phyloP scores from a whole-genome alignment of 2,329 filamentous ascomycete genomes.

The Neonectria sp. region DNA sequence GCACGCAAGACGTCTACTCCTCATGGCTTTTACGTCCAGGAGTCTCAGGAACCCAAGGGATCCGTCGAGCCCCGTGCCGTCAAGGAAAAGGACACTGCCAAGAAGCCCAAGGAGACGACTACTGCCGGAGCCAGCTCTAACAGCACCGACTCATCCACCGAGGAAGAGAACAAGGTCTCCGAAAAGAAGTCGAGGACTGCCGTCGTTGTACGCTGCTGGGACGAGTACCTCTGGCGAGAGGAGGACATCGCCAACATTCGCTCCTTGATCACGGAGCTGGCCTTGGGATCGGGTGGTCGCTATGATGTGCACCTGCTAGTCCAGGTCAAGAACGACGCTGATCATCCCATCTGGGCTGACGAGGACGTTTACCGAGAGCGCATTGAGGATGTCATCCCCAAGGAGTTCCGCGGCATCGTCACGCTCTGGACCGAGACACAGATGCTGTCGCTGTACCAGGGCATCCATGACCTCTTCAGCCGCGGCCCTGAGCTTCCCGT shows the following conservation, averaged over 20 bases:
- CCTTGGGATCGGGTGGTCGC: constrained; percentile 85
- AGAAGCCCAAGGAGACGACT: constrained; percentile 36
- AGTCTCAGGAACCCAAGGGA: constrained; percentile 41
- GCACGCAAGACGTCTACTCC: constrained; percentile 57
- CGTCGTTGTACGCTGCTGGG: constrained; percentile 87
- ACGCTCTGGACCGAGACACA: constrained; percentile 96
- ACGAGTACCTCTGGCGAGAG: constrained; percentile 82
- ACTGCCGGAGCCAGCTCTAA: constrained; percentile 6
- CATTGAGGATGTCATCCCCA: constrained; percentile 78
- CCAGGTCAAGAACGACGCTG: constrained; percentile 84
- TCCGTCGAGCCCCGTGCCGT: constrained; percentile 30
- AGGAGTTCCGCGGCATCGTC: constrained; percentile 90
- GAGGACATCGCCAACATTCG: constrained; percentile 88
- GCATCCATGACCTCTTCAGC: constrained; percentile 82
- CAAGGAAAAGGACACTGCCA: constrained; percentile 32
- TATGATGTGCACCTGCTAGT: constrained; percentile 91
- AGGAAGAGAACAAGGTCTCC: constrained; percentile 13
- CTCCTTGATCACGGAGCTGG: constrained; percentile 86
- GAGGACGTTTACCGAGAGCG: constrained; percentile 76
- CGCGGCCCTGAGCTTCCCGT: constrained; percentile 79
- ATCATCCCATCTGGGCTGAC: constrained; percentile 84
- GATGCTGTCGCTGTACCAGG: constrained; percentile 92
- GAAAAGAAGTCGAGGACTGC: constrained; percentile 68
- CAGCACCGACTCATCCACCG: constrained; percentile 27
- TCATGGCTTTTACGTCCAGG: constrained; percentile 67